A percentile compares a stretch with the other conserved stretches of the same genome.
Evolutionary conservation across 2,329 filamentous ascomycete genomes (phyloP).

Genomic region (Zymoseptoria passerinii): DNA sequence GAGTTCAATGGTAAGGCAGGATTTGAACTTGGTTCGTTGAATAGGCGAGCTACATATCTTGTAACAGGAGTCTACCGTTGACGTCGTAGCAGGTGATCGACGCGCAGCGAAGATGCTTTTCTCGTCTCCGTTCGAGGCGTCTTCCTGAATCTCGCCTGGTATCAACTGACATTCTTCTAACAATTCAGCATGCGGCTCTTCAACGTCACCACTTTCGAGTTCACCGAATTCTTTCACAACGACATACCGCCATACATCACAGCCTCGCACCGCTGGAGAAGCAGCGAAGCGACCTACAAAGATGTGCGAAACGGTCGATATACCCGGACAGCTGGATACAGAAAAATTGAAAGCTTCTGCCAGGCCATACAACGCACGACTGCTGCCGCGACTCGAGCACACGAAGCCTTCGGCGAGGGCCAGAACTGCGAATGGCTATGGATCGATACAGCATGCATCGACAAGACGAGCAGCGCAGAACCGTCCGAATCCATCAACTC

Average conservation of each 20-base stretch:
- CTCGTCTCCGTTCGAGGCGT: too few species aligned
- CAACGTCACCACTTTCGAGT: constrained; percentile 3
- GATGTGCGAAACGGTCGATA: constrained; percentile 2
- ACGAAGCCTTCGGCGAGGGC: neutral
- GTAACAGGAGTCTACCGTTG: too few species aligned
- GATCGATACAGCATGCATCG: constrained; percentile 11
- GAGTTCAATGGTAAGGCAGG: too few species aligned
- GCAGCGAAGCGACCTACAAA: constrained; percentile 1
- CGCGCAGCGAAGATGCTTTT: too few species aligned
- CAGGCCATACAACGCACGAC: neutral
- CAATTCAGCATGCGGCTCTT: constrained; percentile 11
- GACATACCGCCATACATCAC: constrained; percentile 3
- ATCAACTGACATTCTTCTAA: too few species aligned
- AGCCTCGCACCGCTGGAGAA: constrained; percentile 10
- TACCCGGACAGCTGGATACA: constrained; percentile 2
- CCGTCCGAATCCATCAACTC: neutral
- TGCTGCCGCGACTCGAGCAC: neutral
- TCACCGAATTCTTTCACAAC: constrained; percentile 1
- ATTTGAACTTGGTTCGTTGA: too few species aligned
- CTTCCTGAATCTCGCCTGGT: too few species aligned
- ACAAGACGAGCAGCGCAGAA: neutral
- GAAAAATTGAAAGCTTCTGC: constrained; percentile 7
- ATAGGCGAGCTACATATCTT: too few species aligned
- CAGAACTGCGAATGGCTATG: constrained; percentile 3
- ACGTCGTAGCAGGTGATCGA: too few species aligned